Evolutionary conservation across 345 rosid genomes (phyloP).

Genomic region (Lepidium aucheri): DNA sequence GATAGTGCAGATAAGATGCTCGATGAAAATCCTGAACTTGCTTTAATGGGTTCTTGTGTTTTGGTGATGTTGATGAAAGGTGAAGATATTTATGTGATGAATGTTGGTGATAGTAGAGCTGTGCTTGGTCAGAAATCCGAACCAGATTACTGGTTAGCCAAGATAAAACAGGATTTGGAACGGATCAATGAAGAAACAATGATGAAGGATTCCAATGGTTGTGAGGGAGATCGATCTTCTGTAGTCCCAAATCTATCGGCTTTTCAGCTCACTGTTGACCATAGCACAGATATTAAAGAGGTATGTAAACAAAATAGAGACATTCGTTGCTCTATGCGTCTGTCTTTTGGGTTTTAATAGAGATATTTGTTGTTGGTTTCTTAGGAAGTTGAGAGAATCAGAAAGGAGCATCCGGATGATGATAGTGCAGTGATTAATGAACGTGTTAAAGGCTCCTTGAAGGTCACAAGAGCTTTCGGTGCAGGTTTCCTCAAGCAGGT

Average conservation of each 20-base stretch:
- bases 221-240: conserved; percentile 31
- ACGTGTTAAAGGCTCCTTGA: conserved; percentile 88
- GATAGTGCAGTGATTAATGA: conserved; percentile 56
- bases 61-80: conserved; percentile 88
- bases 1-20: conserved; percentile 72
- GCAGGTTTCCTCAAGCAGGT: conserved; percentile 96
- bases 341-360: neutral
- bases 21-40: conserved; percentile 76
- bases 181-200: conserved; percentile 80
- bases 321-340: neutral
- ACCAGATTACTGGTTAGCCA: conserved; percentile 64
- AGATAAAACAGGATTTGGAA: conserved; percentile 67
- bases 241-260: conserved; percentile 33
- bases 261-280: conserved; percentile 74
- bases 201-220: conserved; percentile 54
- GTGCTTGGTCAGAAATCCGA: conserved; percentile 70
- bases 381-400: conserved; percentile 87
- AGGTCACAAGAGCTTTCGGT: conserved; percentile 94
- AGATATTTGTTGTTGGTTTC: neutral
- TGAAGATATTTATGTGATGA: conserved; percentile 83
- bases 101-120: conserved; percentile 91
- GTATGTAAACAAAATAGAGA: conserved; percentile 23
- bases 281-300: conserved; percentile 77
- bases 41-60: conserved; percentile 93
- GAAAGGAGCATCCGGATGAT: conserved; percentile 79